Evolutionary conservation across 768 basidiomycete genomes (phyloP), one percentile per base, ranked within the genome.

Genomic region (Boletus reticulatus): DNA sequence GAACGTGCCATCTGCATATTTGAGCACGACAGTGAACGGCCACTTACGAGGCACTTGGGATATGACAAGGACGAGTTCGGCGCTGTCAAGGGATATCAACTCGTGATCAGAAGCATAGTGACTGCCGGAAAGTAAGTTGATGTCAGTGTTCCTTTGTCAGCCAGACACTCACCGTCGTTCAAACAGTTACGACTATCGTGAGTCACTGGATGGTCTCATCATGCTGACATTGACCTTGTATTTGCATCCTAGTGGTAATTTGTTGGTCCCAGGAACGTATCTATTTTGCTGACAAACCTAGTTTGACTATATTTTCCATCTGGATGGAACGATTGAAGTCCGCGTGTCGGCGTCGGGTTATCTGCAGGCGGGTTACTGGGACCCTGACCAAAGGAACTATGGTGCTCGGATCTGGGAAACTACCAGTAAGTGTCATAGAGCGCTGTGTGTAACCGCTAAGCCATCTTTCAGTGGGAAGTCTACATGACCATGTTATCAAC

Each of bases 301-400:
- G 78, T 87, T 85, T 63, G 85, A 87, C 60, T 87, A 86, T 64
- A 80, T 79, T 3, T 86, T 87, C 74, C 78, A 81, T 54, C 65
- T 85, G 17, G 85, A 87, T 58, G 85, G 86, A 4, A 84, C 84
- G 4, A 78, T 88, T 22, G 85, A 88, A 71, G 82, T 86, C n/a
- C 76, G 82, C 2, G 32, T 86, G 17, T 86, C 84, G 9, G 85
- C 86, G 0, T 85, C 84, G 4, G 86, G 85, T 2, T 88, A 88
- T 63, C 72, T 87, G 50, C 85, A 87, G 70, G 84, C 81, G 43
- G 84, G 80, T 13, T 83, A 76, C 64, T 86, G 82, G 79, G 78
- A 80, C 34, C 56, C 72, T 1, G 64, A 74, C 17, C 79, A 84
- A 67, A 72, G 71, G 4, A 62, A 70, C 0, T 85, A 85, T 61